Conservation (phyloP, 2,329 filamentous ascomycete genomes). For the Orbilia javanica region DNA sequence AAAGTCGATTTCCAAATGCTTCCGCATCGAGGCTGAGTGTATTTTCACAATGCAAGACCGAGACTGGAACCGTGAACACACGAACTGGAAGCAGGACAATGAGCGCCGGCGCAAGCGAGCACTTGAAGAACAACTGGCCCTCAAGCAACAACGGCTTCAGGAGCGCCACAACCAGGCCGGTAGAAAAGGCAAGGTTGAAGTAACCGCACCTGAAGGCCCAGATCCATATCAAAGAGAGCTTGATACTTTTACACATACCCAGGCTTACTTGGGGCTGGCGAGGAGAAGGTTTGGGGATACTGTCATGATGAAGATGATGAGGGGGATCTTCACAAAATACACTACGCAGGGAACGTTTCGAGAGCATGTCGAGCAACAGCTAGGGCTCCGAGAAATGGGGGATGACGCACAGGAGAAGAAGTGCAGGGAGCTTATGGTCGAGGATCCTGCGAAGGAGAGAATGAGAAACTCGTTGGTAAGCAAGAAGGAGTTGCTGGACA, state of each 20-base stretch:
- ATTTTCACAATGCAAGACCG: conserved; percentile 43
- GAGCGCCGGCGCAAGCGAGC: conserved; percentile 35
- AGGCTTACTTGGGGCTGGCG: conserved; percentile 60
- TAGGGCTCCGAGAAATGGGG: conserved; percentile 65
- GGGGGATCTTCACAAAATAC: conserved; percentile 50
- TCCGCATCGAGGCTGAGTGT: conserved; percentile 51
- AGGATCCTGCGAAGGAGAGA: conserved; percentile 61
- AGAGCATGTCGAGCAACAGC: conserved; percentile 64
- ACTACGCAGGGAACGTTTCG: conserved; percentile 39
- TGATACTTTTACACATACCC: conserved; percentile 59
- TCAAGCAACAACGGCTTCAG: conserved; percentile 37
- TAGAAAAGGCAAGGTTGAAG: conserved; percentile 48
- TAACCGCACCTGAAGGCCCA: conserved; percentile 17
- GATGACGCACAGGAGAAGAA: conserved; percentile 62
- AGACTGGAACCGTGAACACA: conserved; percentile 46
- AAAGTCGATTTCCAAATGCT: conserved; percentile 26
- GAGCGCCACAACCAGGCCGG: conserved; percentile 38
- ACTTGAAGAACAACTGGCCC: conserved; percentile 22
- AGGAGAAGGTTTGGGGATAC: conserved; percentile 61
- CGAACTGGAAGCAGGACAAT: conserved; percentile 40
- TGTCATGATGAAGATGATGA: conserved; percentile 60
- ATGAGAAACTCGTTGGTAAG: conserved; percentile 56
- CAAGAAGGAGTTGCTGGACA: conserved; percentile 59
- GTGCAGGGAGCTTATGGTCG: conserved; percentile 60
- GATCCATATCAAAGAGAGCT: conserved; percentile 61